phyloP scores from a whole-genome alignment of 2,329 filamentous ascomycete species.

The Alternaria atra region DNA sequence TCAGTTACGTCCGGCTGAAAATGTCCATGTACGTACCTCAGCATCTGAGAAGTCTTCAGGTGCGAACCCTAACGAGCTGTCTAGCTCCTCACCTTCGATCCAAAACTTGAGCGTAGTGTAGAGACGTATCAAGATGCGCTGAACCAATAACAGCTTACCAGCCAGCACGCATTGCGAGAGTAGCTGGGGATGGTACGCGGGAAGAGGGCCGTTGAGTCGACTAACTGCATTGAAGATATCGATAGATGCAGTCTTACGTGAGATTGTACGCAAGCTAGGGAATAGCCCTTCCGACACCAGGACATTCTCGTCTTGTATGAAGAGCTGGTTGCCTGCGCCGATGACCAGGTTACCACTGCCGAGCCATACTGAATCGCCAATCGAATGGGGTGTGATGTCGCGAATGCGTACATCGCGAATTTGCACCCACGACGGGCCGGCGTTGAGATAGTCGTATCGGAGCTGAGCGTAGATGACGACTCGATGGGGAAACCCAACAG shows the following conservation, averaged over 20 bases:
- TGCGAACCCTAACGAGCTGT: slow-evolving; percentile 74
- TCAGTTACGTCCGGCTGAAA: slow-evolving; percentile 8
- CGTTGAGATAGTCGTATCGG: slow-evolving; percentile 89
- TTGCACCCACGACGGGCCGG: slow-evolving; percentile 86
- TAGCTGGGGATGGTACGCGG: slow-evolving; percentile 92
- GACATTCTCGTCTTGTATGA: slow-evolving; percentile 82
- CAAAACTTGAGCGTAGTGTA: slow-evolving; percentile 83
- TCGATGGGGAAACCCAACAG: slow-evolving; percentile 89
- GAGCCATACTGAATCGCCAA: slow-evolving; percentile 93
- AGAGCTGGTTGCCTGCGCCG: slow-evolving; percentile 89
- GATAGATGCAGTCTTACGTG: slow-evolving; percentile 61
- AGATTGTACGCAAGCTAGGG: slow-evolving; percentile 62
- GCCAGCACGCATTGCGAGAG: slow-evolving; percentile 85
- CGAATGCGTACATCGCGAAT: slow-evolving; percentile 84
- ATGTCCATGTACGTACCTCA: slow-evolving; percentile 48
- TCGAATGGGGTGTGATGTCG: slow-evolving; percentile 85
- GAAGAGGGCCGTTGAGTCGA: slow-evolving; percentile 84
- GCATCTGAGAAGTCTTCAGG: slow-evolving; percentile 59
- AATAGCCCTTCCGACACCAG: slow-evolving; percentile 69
- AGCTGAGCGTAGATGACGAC: slow-evolving; percentile 85
- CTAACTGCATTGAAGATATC: slow-evolving; percentile 85
- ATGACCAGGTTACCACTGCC: slow-evolving; percentile 85
- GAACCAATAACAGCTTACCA: slow-evolving; percentile 77
- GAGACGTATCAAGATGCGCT: slow-evolving; percentile 75
- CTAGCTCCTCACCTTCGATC: slow-evolving; percentile 79